Percentiles rank a stretch among this genome's conserved stretches.
Evolutionary conservation across 2,329 filamentous ascomycete species (phyloP).

Genomic region (Fusarium sp.): DNA sequence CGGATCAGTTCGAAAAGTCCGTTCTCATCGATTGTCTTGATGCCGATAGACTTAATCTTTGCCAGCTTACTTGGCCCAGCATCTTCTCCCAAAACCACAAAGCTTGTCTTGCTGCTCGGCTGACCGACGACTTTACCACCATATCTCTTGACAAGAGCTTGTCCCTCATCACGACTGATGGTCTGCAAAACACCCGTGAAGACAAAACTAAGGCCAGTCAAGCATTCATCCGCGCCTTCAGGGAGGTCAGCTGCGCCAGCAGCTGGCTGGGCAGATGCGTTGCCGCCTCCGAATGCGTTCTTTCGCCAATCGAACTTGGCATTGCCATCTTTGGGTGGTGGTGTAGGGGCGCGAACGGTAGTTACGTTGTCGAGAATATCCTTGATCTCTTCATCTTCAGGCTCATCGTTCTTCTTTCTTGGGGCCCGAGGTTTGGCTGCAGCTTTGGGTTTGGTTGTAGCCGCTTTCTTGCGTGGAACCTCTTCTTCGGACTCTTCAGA

Average conservation of each 20-base stretch:
- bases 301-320: slow-evolving; percentile 85
- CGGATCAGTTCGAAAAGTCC: slow-evolving; percentile 89
- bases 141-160: slow-evolving; percentile 88
- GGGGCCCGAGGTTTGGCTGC: slow-evolving; percentile 68
- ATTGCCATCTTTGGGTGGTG: slow-evolving; percentile 75
- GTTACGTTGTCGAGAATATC: slow-evolving; percentile 90
- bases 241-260: slow-evolving; percentile 77
- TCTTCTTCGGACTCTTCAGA: slow-evolving; percentile 67
- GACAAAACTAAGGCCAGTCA: slow-evolving; percentile 90
- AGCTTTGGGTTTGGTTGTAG: slow-evolving; percentile 66
- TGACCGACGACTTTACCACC: slow-evolving; percentile 88
- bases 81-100: slow-evolving; percentile 89
- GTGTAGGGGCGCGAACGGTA: slow-evolving; percentile 82
- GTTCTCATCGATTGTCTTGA: slow-evolving; percentile 95
- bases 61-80: slow-evolving; percentile 92
- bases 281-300: slow-evolving; percentile 64
- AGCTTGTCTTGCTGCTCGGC: slow-evolving; percentile 93
- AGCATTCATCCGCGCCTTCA: slow-evolving; percentile 85
- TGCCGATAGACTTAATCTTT: slow-evolving; percentile 80
- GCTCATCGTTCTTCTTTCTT: slow-evolving; percentile 70
- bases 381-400: slow-evolving; percentile 76
- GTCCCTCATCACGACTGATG: slow-evolving; percentile 84
- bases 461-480: slow-evolving; percentile 67
- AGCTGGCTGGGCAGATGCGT: slow-evolving; percentile 68
- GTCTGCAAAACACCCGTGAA: slow-evolving; percentile 89